Base-by-base conservation (phyloP, 2,329 filamentous ascomycete genomes). In the Xylaria sp. region DNA sequence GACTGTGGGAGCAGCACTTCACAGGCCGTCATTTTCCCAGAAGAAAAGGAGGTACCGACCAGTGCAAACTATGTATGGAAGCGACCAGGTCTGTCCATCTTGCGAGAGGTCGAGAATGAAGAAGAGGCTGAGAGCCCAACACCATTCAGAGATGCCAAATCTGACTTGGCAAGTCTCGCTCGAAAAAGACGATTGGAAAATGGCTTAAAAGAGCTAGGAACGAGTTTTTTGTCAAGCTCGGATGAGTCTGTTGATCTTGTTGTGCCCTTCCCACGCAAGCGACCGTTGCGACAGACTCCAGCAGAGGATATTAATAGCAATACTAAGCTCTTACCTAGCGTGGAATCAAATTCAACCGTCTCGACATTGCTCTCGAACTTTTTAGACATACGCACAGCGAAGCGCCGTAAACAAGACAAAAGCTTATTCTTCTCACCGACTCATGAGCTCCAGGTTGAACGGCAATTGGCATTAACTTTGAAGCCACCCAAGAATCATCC, bases 41-140 rank as follows among this genome's bases (percentile, higher is more conserved):
- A 67, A 60, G 9, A n/a, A 7, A 12, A 51, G 25, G 58, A 73
- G 13, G 39, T 75, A 4, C 69, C 64, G n/a, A 76, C 73, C 7
- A 78, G 76, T 36, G 73, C 61, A 28, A 62, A 74, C 12, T 78
- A 73, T 15, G 71, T 78, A 31, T 77, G 76, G 75, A 79, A 79
- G 63, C 71, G 72, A 25, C 77, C 75, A 3, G 77, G 77, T 2
- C 54, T 78, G 1, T 71, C 75, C 25, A 74, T 80, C 57, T 72
- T 80, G 46, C 69, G 66, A 51, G 70, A 77, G 31, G 18, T 33
- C 56, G 74, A 78, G 55, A 71, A 72, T n/a, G 74, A 78, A 58
- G 74, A 77, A 9, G 70, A 74, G 43, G 64, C 75, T 7, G 72
- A 75, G 18, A 61, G 73, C 20, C 18, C 39, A 20, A 20, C 18